These are phyloP conservation scores for Plasmopara viticola DNA, from an alignment of 352 stramenopile species.

Conservation along the genomic window DNA sequence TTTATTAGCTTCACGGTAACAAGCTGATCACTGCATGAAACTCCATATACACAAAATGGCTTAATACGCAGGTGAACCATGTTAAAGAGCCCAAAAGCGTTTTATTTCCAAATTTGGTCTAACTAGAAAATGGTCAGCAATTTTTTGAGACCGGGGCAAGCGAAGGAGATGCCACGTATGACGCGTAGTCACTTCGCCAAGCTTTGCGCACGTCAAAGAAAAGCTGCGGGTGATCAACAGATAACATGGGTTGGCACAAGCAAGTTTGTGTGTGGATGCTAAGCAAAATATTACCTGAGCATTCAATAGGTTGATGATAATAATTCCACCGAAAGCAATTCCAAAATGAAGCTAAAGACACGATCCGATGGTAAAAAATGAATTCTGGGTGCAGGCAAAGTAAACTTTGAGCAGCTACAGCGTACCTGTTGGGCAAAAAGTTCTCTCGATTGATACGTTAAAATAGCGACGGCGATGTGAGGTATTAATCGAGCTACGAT, in stretches of 20 bases:
- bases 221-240: conserved; percentile 28
- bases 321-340: conserved; percentile 70
- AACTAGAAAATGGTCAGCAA: too few relatives aligned
- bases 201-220: conserved; percentile 48
- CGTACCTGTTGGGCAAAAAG: conserved; percentile 45
- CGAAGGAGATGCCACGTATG: conserved; percentile 5
- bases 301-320: conserved; percentile 74
- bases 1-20: too few relatives aligned
- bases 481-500: conserved; percentile 33
- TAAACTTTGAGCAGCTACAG: neutral
- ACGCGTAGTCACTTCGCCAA: conserved; percentile 38
- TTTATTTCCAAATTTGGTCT: neutral
- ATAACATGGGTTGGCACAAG: neutral
- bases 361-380: neutral
- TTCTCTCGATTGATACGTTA: conserved; percentile 37
- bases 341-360: conserved; percentile 44
- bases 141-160: neutral
- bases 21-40: too few relatives aligned
- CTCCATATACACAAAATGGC: too few relatives aligned
- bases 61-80: too few relatives aligned
- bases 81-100: neutral
- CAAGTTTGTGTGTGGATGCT: neutral
- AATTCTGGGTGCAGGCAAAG: neutral
- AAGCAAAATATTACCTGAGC: conserved; percentile 23
- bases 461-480: conserved; percentile 33